Percentiles rank a stretch among this genome's conserved stretches.
Evolutionary conservation across 1,284 basidiomycete species (phyloP).

Genomic region (Agaricales sp.): DNA sequence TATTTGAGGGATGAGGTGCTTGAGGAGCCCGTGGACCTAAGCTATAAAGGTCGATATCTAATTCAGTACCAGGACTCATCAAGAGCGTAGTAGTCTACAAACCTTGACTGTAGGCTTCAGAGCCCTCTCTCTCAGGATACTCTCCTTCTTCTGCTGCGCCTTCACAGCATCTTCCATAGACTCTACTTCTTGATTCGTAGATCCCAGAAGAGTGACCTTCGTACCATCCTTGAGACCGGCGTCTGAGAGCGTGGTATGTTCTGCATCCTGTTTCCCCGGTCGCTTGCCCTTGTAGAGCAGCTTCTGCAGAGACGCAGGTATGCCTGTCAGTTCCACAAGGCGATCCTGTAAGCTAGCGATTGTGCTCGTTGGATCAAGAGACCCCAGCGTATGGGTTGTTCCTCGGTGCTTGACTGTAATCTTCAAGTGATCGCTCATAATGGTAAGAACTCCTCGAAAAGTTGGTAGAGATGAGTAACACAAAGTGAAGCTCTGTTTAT

Average conservation of each 20-base stretch:
- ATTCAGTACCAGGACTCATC: neutral
- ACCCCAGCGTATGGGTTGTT: neutral
- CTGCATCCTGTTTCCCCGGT: conserved; percentile 17
- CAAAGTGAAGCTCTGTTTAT: no score
- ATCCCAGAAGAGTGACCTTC: conserved; percentile 61
- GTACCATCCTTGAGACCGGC: conserved; percentile 50
- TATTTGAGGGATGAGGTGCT: conserved; percentile 31
- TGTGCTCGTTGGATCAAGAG: conserved; percentile 33
- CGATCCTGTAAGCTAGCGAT: conserved; percentile 35
- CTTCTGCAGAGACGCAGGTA: conserved; percentile 58
- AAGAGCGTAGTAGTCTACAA: conserved; percentile 9
- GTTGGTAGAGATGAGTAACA: no score
- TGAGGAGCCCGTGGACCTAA: conserved; percentile 45
- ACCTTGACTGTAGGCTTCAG: conserved; percentile 51
- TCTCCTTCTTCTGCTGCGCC: conserved; percentile 43
- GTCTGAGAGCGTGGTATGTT: conserved; percentile 31
- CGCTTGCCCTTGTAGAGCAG: conserved; percentile 65
- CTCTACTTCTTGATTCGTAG: conserved; percentile 45
- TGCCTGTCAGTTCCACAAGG: conserved; percentile 51
- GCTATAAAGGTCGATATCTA: conserved; percentile 20
- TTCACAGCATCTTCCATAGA: conserved; percentile 43
- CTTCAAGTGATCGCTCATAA: no score
- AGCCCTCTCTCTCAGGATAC: conserved; percentile 48
- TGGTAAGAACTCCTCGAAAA: no score
- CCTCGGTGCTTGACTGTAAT: neutral